Conservation (phyloP, 2,329 filamentous ascomycete genomes). For the Bipolaris sorokiniana region DNA sequence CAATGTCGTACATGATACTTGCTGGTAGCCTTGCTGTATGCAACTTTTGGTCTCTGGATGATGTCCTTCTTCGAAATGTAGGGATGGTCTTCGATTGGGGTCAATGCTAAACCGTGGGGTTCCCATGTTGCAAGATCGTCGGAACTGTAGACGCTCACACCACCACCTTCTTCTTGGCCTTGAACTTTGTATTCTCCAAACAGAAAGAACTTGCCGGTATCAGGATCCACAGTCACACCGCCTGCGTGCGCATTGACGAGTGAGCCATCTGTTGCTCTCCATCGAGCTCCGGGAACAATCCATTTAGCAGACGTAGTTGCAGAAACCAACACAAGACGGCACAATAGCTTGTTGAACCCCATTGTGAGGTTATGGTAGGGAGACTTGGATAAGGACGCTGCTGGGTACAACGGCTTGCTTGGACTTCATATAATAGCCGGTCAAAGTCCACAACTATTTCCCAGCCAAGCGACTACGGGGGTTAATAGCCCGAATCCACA, state of each 20-base stretch:
- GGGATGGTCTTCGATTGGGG: constrained; percentile 60
- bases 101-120: constrained; percentile 62
- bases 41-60: constrained; percentile 68
- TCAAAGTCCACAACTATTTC: constrained; percentile 14
- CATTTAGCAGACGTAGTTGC: constrained; percentile 54
- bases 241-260: constrained; percentile 68
- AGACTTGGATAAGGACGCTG: constrained; percentile 2
- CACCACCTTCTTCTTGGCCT: constrained; percentile 64
- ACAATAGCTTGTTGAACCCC: constrained; percentile 28
- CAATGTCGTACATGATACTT: constrained; percentile 60
- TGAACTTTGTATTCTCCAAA: constrained; percentile 68
- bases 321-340: constrained; percentile 32
- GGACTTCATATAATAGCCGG: constrained; percentile 34
- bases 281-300: constrained; percentile 67
- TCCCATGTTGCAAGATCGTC: constrained; percentile 66
- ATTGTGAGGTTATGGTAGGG: constrained; percentile 12
- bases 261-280: constrained; percentile 66
- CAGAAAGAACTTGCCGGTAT: constrained; percentile 63
- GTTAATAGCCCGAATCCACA: constrained; percentile 32
- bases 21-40: constrained; percentile 60
- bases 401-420: constrained; percentile 10
- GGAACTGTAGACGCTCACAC: constrained; percentile 64
- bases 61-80: constrained; percentile 63
- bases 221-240: constrained; percentile 59
- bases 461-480: constrained; percentile 36